Evolutionary conservation across 2,329 filamentous ascomycete genomes (phyloP).

Genomic region (Sordariomycetes sp.): DNA sequence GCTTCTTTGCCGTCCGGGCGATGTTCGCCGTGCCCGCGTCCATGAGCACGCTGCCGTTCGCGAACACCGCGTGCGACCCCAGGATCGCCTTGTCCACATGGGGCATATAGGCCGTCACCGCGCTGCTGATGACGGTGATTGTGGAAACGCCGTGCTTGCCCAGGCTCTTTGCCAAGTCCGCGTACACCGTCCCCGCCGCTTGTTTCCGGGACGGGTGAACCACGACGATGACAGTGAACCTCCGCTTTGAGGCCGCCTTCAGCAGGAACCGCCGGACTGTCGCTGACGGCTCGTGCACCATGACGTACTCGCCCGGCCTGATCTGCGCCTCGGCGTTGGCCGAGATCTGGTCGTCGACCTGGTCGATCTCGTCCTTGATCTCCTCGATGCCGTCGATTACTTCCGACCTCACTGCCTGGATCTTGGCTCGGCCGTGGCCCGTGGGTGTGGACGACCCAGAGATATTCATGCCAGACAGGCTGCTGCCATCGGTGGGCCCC

Average conservation of each 20-base stretch:
- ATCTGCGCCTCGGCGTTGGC: slow-evolving; percentile 84
- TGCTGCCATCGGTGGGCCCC: slow-evolving; percentile 33
- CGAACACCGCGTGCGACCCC: slow-evolving; percentile 75
- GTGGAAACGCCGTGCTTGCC: slow-evolving; percentile 69
- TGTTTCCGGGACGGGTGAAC: slow-evolving; percentile 42
- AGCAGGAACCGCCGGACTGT: slow-evolving; percentile 86
- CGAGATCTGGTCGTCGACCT: slow-evolving; percentile 89
- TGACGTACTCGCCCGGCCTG: slow-evolving; percentile 82
- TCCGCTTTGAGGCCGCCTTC: slow-evolving; percentile 77
- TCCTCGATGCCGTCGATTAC: slow-evolving; percentile 91
- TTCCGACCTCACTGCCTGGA: slow-evolving; percentile 73
- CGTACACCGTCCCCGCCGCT: slow-evolving; percentile 27
- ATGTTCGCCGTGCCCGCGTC: slow-evolving; percentile 77
- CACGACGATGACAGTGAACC: slow-evolving; percentile 82
- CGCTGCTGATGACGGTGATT: slow-evolving; percentile 73
- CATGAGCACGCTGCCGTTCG: slow-evolving; percentile 77
- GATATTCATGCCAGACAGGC: slow-evolving; percentile 32
- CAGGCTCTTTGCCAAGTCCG: slow-evolving; percentile 65
- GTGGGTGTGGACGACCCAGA: slow-evolving; percentile 41
- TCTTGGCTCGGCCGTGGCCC: slow-evolving; percentile 22
- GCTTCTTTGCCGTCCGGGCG: slow-evolving; percentile 72
- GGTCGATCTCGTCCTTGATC: slow-evolving; percentile 88
- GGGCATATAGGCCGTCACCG: slow-evolving; percentile 88
- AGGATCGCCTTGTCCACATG: slow-evolving; percentile 92
- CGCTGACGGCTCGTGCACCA: slow-evolving; percentile 76